These are phyloP conservation scores for Vigna unguiculata DNA, from an alignment of 306 rosid genomes.

Conservation along the genomic window DNA sequence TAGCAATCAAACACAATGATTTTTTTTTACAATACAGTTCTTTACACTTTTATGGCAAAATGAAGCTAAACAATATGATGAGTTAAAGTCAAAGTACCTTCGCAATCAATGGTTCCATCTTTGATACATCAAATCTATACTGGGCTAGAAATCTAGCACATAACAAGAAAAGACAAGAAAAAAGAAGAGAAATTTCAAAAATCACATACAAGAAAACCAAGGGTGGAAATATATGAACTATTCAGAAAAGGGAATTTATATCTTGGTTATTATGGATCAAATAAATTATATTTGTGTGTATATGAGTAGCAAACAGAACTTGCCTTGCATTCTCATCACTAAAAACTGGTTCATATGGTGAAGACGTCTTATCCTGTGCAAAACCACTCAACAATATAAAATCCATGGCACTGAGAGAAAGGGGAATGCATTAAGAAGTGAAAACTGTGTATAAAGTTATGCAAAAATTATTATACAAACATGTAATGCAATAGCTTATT, in stretches of 20 bases:
- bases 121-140: slow-evolving; percentile 76
- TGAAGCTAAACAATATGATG: slow-evolving; percentile 12
- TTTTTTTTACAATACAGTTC: background rate
- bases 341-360: slow-evolving; percentile 52
- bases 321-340: slow-evolving; percentile 56
- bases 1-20: background rate
- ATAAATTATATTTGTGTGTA: background rate
- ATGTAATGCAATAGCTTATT: slow-evolving; percentile 3
- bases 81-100: slow-evolving; percentile 57
- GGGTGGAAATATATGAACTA: background rate
- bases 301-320: slow-evolving; percentile 19
- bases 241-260: background rate
- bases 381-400: slow-evolving; percentile 1
- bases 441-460: background rate
- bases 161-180: background rate
- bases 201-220: background rate
- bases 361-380: slow-evolving; percentile 54
- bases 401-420: background rate
- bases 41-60: slow-evolving; percentile 6
- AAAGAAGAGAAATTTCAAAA: background rate
- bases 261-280: too few species aligned
- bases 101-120: slow-evolving; percentile 86
- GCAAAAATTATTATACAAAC: background rate
- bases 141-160: slow-evolving; percentile 68
- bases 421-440: background rate